phyloP scores from a whole-genome alignment of 176 grass and related monocot genomes.

The Cenchrus fungigraminus region DNA sequence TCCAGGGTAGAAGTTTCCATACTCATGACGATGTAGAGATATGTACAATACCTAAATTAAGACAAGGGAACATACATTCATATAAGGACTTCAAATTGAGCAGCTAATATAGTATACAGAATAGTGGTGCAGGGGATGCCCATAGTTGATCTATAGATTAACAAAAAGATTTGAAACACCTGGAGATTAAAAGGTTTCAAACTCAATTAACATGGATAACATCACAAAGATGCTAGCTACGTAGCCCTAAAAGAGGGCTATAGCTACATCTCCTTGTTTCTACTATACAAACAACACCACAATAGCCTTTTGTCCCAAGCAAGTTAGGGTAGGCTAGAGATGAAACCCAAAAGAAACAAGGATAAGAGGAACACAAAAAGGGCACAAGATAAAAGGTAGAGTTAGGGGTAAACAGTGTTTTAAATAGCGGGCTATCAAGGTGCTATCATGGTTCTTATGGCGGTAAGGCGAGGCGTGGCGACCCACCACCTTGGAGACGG shows the following conservation, averaged over 20 bases:
- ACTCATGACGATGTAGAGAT: constrained; percentile 97
- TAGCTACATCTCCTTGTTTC: not conserved
- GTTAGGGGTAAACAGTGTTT: no score
- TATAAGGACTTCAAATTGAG: constrained; percentile 27
- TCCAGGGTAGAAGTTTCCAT: constrained; percentile 95
- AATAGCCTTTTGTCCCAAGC: no score
- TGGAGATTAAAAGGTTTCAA: not conserved
- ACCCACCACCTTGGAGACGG: no score
- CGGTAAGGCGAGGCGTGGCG: no score
- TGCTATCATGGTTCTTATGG: no score
- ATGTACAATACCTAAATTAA: constrained; percentile 79
- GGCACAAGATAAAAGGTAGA: no score
- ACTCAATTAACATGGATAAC: not conserved
- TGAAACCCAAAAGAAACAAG: no score
- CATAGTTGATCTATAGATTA: constrained; percentile 1
- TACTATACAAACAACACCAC: no score
- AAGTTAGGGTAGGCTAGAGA: no score
- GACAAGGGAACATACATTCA: not conserved
- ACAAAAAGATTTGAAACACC: not conserved
- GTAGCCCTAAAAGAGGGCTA: not conserved
- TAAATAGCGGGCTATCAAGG: no score
- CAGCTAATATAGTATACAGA: constrained; percentile 4
- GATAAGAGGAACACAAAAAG: no score
- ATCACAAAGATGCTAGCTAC: constrained; percentile 4
- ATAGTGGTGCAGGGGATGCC: not conserved